phyloP scores from a whole-genome alignment of 768 basidiomycete genomes.

The Lepiota brunneoincarnata region DNA sequence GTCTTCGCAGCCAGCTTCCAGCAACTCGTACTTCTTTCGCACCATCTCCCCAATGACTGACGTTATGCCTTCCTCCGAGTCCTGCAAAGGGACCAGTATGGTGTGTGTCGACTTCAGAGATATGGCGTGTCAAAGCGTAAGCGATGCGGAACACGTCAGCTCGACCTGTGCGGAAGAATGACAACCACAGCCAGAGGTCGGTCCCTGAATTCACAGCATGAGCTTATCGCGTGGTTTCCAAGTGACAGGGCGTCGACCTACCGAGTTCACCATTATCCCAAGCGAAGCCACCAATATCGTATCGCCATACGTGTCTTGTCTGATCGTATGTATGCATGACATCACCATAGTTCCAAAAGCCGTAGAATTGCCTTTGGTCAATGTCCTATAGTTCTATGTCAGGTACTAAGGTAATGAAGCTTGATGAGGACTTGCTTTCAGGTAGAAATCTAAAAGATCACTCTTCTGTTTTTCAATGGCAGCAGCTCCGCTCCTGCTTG shows the following conservation, averaged over 20 bases:
- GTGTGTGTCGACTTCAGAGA: constrained; percentile 36
- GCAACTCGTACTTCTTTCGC: constrained; percentile 35
- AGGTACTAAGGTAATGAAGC: background rate
- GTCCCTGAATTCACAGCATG: constrained; percentile 19
- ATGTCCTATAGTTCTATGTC: constrained; percentile 22
- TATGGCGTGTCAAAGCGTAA: constrained; percentile 33
- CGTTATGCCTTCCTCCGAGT: constrained; percentile 34
- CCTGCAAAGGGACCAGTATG: constrained; percentile 36
- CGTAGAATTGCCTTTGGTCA: constrained; percentile 33
- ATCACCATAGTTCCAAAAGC: constrained; percentile 38
- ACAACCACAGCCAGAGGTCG: constrained; percentile 39
- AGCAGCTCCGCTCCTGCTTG: constrained; percentile 26
- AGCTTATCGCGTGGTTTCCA: background rate
- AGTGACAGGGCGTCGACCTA: constrained; percentile 12
- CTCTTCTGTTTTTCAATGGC: constrained; percentile 33
- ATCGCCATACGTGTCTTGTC: constrained; percentile 36
- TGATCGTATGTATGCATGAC: constrained; percentile 40
- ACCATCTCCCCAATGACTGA: constrained; percentile 38
- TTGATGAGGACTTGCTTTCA: constrained; percentile 19
- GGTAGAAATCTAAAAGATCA: constrained; percentile 34
- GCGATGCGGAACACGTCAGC: constrained; percentile 34
- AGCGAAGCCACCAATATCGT: constrained; percentile 34
- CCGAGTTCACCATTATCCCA: constrained; percentile 38
- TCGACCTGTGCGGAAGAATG: constrained; percentile 35
- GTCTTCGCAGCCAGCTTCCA: constrained; percentile 32